Percentiles rank a stretch among this genome's conserved stretches.
These are phyloP conservation scores for Metschnikowia koreensis DNA, from an alignment of 805 yeast species.

Conservation along the genomic window DNA sequence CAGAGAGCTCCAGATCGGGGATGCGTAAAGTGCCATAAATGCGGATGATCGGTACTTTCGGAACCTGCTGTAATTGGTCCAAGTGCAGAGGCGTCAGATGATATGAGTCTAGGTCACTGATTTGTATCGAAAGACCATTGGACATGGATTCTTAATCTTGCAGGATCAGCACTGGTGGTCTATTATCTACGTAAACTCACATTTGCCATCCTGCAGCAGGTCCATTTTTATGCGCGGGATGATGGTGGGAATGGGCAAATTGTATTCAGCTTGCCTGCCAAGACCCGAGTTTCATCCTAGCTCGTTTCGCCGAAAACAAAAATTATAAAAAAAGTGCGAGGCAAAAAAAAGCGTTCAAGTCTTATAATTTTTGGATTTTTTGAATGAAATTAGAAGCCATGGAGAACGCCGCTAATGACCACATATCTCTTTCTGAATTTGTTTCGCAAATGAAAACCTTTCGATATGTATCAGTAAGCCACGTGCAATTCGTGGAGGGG, in stretches of 20 bases:
- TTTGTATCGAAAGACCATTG: slow-evolving; percentile 41
- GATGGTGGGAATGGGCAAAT: not conserved
- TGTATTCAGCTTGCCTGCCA: not conserved
- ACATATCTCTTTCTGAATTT: too few species aligned
- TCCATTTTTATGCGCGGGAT: too few species aligned
- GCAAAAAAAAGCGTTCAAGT: too few species aligned
- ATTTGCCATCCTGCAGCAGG: not conserved
- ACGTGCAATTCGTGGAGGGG: not conserved
- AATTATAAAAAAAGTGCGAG: too few species aligned
- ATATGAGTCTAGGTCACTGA: slow-evolving; percentile 66
- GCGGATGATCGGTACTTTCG: slow-evolving; percentile 71
- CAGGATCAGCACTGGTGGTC: not conserved
- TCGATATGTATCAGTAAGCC: not conserved
- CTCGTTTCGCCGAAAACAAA: too few species aligned
- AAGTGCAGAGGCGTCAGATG: slow-evolving; percentile 52
- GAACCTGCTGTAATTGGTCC: slow-evolving; percentile 45
- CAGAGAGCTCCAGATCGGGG: slow-evolving; percentile 32
- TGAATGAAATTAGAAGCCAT: too few species aligned
- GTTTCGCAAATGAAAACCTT: too few species aligned
- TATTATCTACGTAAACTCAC: not conserved
- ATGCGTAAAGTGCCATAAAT: slow-evolving; percentile 69
- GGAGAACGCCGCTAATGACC: too few species aligned
- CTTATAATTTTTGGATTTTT: too few species aligned
- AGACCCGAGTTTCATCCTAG: not conserved
- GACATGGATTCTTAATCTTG: slow-evolving; percentile 7